A percentile compares a stretch with the other conserved stretches of the same genome.
These are phyloP conservation scores for Datisca glomerata DNA, from an alignment of 306 rosid genomes.

Conservation along the genomic window DNA sequence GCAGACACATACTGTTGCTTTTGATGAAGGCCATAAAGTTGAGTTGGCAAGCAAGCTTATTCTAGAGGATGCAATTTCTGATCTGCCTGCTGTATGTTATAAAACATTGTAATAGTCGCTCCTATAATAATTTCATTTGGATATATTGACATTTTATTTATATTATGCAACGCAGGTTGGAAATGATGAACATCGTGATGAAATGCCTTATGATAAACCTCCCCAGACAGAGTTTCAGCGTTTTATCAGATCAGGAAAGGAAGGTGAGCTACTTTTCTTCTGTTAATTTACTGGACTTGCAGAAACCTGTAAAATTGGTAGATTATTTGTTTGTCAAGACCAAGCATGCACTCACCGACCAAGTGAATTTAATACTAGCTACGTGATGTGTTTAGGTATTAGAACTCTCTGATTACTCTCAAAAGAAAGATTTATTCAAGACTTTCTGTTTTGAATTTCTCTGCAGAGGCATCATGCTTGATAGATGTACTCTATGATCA, in stretches of 20 bases:
- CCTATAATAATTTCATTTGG: too few relatives aligned
- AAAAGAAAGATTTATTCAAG: too few relatives aligned
- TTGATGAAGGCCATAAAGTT: constrained; percentile 25
- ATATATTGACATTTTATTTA: not conserved
- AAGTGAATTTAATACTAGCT: too few relatives aligned
- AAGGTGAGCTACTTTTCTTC: constrained; percentile 22
- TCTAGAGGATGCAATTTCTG: constrained; percentile 63
- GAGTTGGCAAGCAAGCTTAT: constrained; percentile 34
- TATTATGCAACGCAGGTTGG: constrained; percentile 23
- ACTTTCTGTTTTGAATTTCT: constrained; percentile 4
- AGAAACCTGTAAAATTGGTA: too few relatives aligned
- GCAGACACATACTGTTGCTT: constrained; percentile 52
- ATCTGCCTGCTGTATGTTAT: constrained; percentile 57
- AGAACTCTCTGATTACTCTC: too few relatives aligned
- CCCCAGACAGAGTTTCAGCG: constrained; percentile 51
- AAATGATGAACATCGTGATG: constrained; percentile 40
- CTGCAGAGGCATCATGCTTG: not conserved
- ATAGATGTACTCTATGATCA: constrained; percentile 37
- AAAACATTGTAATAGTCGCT: too few relatives aligned
- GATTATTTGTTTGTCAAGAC: too few relatives aligned
- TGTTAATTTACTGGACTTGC: not conserved
- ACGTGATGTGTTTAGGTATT: too few relatives aligned
- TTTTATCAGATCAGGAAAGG: constrained; percentile 35
- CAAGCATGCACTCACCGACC: too few relatives aligned
- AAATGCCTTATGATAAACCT: constrained; percentile 24